Conservation (phyloP, 2,329 filamentous ascomycete genomes). For the Macrophomina phaseolina region DNA sequence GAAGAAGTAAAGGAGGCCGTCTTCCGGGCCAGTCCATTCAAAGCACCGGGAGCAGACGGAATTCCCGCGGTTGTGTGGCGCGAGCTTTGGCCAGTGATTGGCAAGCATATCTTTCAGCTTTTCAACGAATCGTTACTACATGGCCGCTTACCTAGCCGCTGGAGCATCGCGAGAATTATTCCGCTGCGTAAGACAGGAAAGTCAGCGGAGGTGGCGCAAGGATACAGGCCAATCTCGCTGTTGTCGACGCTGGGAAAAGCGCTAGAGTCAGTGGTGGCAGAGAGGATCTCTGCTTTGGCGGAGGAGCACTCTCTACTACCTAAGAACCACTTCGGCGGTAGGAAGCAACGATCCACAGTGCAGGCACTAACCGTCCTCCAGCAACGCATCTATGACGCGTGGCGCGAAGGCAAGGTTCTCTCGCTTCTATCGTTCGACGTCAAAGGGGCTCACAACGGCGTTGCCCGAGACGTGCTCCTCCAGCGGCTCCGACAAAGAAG, state of each 20-base stretch:
- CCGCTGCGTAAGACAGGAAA: not conserved
- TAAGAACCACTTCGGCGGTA: slow-evolving; percentile 46
- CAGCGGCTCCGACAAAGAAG: slow-evolving; percentile 40
- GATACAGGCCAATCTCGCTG: slow-evolving; percentile 37
- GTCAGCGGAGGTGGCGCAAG: slow-evolving; percentile 32
- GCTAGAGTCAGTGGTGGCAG: slow-evolving; percentile 23
- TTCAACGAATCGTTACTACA: not conserved
- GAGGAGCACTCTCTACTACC: slow-evolving; percentile 2
- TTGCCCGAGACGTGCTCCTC: slow-evolving; percentile 44
- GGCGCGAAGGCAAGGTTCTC: slow-evolving; percentile 38
- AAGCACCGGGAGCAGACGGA: not conserved
- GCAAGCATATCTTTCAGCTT: not conserved
- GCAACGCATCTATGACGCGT: slow-evolving; percentile 39
- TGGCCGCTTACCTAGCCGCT: not conserved
- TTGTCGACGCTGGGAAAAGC: slow-evolving; percentile 37
- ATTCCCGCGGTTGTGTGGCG: not conserved
- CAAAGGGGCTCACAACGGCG: slow-evolving; percentile 50
- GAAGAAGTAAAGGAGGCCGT: not conserved
- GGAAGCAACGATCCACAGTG: slow-evolving; percentile 43
- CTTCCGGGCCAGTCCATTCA: not conserved
- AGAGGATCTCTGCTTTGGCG: slow-evolving; percentile 8
- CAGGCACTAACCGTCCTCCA: slow-evolving; percentile 42
- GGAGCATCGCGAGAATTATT: not conserved
- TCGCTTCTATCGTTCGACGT: slow-evolving; percentile 48
- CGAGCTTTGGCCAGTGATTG: not conserved